Evolutionary conservation across 2,329 filamentous ascomycete genomes (phyloP).

Genomic region (Ceratocystis destructans): DNA sequence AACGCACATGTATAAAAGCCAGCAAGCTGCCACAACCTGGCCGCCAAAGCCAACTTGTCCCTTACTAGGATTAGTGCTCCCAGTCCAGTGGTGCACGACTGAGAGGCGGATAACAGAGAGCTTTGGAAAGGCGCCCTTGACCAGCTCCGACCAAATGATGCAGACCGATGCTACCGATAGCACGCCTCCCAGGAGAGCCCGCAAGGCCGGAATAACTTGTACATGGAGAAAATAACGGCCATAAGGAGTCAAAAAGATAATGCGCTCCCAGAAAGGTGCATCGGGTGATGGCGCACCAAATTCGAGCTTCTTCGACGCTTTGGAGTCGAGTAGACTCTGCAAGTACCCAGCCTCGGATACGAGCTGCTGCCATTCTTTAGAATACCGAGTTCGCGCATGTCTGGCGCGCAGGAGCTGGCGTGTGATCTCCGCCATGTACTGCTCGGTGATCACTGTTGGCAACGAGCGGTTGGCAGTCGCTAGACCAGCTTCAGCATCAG

Average conservation of each 20-base stretch:
- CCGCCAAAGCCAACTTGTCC: conserved; percentile 74
- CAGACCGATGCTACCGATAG: conserved; percentile 63
- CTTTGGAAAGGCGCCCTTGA: conserved; percentile 66
- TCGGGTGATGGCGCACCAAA: conserved; percentile 49
- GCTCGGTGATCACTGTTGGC: conserved; percentile 78
- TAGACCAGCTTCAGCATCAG: conserved; percentile 22
- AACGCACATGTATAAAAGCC: conserved; percentile 93
- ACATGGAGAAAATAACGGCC: conserved; percentile 67
- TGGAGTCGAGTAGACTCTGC: conserved; percentile 73
- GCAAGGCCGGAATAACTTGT: conserved; percentile 55
- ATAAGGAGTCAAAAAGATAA: conserved; percentile 60
- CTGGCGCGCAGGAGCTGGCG: conserved; percentile 67
- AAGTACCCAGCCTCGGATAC: conserved; percentile 60
- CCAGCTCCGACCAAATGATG: conserved; percentile 86
- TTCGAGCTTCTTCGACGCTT: conserved; percentile 64
- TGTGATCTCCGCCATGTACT: conserved; percentile 83
- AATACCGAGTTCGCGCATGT: conserved; percentile 70
- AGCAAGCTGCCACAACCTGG: conserved; percentile 68
- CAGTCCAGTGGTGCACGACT: conserved; percentile 62
- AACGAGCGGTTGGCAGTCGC: conserved; percentile 34
- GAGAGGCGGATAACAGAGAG: conserved; percentile 56
- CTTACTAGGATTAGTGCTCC: conserved; percentile 33
- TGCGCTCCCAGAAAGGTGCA: conserved; percentile 39
- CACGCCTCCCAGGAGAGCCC: conserved; percentile 50
- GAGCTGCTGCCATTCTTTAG: conserved; percentile 72